Evolutionary conservation across 768 basidiomycete species (phyloP), one percentile per base, ranked within the genome.

Genomic region (Mycena venus): DNA sequence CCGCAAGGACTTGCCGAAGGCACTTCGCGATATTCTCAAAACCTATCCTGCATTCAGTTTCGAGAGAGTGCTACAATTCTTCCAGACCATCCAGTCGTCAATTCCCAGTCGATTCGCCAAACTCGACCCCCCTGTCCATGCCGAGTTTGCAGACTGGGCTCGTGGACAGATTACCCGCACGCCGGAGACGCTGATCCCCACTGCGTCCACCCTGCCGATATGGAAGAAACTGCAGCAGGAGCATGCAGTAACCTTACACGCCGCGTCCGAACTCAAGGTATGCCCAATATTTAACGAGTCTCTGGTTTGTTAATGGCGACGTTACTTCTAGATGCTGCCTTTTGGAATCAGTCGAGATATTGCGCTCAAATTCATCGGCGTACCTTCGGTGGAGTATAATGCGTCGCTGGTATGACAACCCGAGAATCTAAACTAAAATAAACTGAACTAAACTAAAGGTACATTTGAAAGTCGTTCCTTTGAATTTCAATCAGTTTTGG

Each of bases 161-260:
- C 77, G 82, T 9, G 40, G n/a, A 0, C 76, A 78, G 11, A 75
- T 81, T 29, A 15, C 25, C 3, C 31, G 63, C 27, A 65, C 77
- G 21, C 60, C 68, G 36, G 65, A 80, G 15, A 31, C 49, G 9
- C 69, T 78, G 25, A 44, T 79, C 51, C 25, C 64, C 14, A 47
- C 77, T 21, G 84, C 82, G 3, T 73, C 59, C 32, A 59, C 51
- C n/a, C 79, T 88, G 55, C 86, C 86, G 17, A 81, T 86, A 23
- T 85, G 84, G 85, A 78, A 75, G 8, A 80, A 78, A 19, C 31
- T 76, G 14, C 74, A 68, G 32, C 19, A 69, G 49, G 75, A 69
- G 25, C 66, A 42, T 44, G 14, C 12, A 17, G 53, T 53, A 0
- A 44, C 42, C 14, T 68, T 77, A 47, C 75, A 66, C 25, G 27